Evolutionary conservation across 176 grass and related monocot species (phyloP).

Genomic region (Otatea glauca): DNA sequence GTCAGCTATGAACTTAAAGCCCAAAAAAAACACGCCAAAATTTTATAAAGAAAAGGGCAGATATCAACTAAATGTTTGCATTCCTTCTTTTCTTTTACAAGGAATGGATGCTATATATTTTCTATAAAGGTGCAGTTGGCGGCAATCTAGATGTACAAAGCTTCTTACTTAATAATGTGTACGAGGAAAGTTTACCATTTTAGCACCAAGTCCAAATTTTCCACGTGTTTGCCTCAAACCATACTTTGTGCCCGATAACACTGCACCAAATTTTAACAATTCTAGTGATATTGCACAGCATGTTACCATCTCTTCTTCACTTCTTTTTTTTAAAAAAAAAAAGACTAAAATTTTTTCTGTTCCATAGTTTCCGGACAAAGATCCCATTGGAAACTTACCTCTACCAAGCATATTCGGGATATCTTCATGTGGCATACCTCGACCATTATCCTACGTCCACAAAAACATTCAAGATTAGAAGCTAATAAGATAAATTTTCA

Average conservation of each 20-base stretch:
- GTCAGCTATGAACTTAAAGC: constrained; percentile 18
- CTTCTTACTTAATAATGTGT: neutral
- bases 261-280: constrained; percentile 58
- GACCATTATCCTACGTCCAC: constrained; percentile 77
- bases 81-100: constrained; percentile 1
- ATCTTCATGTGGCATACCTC: constrained; percentile 99
- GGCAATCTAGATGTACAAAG: constrained; percentile 1
- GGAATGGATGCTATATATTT: constrained; percentile 10
- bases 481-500: constrained; percentile 19
- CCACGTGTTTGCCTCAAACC: constrained; percentile 98
- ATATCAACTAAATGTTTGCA: constrained; percentile 1
- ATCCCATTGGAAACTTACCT: constrained; percentile 59
- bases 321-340: neutral
- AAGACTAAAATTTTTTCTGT: neutral
- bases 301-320: constrained; percentile 1
- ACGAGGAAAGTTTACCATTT: constrained; percentile 70
- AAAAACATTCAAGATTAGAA: constrained; percentile 18
- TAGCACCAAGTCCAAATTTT: constrained; percentile 97
- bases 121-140: neutral
- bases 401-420: constrained; percentile 98
- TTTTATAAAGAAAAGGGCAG: constrained; percentile 8
- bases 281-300: constrained; percentile 29
- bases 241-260: constrained; percentile 98
- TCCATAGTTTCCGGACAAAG: neutral
- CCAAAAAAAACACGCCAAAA: constrained; percentile 13